These are phyloP conservation scores for Pyrus bretschneideri DNA, from an alignment of 306 rosid species.

Conservation along the genomic window DNA sequence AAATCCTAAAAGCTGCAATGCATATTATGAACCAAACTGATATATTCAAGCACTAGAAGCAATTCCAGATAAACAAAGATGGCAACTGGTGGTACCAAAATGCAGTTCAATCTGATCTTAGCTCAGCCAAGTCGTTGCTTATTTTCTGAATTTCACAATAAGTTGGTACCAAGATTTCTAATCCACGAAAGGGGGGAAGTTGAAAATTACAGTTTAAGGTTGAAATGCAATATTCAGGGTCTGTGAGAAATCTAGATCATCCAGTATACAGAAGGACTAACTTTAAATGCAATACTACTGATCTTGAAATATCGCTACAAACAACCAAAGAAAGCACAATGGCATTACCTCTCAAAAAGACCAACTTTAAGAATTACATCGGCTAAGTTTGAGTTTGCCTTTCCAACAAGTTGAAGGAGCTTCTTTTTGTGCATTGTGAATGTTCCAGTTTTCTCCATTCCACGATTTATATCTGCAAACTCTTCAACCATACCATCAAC, in stretches of 20 bases:
- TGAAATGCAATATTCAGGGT: not conserved
- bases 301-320: not conserved
- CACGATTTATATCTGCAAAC: constrained; percentile 87
- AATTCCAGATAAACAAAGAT: not conserved
- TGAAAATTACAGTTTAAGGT: not conserved
- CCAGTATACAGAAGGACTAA: not conserved
- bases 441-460: constrained; percentile 97
- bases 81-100: not conserved
- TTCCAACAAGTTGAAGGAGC: constrained; percentile 94
- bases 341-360: constrained; percentile 82
- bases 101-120: not conserved
- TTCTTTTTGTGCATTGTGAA: constrained; percentile 96
- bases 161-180: not conserved
- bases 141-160: not conserved
- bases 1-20: constrained; percentile 6
- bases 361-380: constrained; percentile 97
- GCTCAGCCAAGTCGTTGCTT: not conserved
- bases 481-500: constrained; percentile 91
- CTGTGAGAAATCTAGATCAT: not conserved
- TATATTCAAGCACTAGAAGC: constrained; percentile 7
- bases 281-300: not conserved
- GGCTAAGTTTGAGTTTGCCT: constrained; percentile 92
- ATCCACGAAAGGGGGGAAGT: constrained; percentile 5
- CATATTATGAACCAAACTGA: constrained; percentile 5
- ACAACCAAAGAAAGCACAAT: not conserved